phyloP scores from a whole-genome alignment of 1,284 basidiomycete genomes.

The Fomitiporia mediterranea region DNA sequence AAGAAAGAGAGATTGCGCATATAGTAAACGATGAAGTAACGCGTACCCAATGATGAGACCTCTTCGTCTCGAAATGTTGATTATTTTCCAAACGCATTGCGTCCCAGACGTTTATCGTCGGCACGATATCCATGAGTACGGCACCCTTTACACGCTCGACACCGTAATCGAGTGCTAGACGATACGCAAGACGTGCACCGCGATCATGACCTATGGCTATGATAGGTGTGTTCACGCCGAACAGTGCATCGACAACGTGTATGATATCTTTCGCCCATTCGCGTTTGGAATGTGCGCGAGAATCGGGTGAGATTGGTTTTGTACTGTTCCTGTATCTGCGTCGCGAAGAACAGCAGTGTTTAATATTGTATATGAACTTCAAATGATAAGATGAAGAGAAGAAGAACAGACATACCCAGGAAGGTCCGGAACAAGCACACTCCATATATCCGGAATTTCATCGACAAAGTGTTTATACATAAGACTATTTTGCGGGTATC shows the following conservation, averaged over 20 bases:
- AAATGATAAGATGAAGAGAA: not conserved
- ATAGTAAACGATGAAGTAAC: too few species aligned
- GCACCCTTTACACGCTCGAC: constrained; percentile 24
- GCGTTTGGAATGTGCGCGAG: constrained; percentile 26
- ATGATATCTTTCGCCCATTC: constrained; percentile 26
- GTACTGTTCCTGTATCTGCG: constrained; percentile 26
- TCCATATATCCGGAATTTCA: constrained; percentile 22
- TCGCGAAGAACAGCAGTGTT: not conserved
- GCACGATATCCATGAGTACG: constrained; percentile 28
- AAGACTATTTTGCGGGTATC: constrained; percentile 27
- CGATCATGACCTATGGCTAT: constrained; percentile 29
- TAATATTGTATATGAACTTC: not conserved
- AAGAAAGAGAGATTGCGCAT: not conserved
- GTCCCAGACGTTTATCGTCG: constrained; percentile 26
- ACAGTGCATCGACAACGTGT: constrained; percentile 23
- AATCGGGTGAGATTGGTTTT: constrained; percentile 24
- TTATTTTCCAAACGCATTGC: constrained; percentile 22
- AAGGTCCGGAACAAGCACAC: constrained; percentile 26
- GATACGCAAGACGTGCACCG: constrained; percentile 27
- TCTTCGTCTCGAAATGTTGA: constrained; percentile 25
- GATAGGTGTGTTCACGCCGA: constrained; percentile 17
- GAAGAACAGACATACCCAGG: constrained; percentile 24
- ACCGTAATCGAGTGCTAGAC: constrained; percentile 25
- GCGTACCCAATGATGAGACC: constrained; percentile 26
- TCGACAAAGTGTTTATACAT: constrained; percentile 26